Percentiles rank a stretch among this genome's conserved stretches.
Conservation (phyloP, 306 rosid genomes). For the Lathyrus sativus region DNA sequence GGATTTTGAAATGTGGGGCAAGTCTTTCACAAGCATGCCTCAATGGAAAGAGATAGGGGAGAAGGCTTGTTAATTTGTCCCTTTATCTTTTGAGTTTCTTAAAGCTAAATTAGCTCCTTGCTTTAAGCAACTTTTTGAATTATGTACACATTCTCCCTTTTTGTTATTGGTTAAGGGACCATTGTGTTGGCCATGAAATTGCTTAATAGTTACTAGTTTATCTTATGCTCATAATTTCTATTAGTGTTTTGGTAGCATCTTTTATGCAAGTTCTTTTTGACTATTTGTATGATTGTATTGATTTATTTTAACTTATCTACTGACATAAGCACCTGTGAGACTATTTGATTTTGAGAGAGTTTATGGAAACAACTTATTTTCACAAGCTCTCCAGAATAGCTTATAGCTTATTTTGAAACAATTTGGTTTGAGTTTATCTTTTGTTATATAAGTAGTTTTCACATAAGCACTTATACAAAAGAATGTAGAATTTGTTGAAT, state of each 20-base stretch:
- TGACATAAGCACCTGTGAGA: not conserved
- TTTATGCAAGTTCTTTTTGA: slow-evolving; percentile 25
- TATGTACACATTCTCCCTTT: not conserved
- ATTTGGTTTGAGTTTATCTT: not conserved
- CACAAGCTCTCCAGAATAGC: not conserved
- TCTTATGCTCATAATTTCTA: slow-evolving; percentile 23
- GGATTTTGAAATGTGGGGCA: not conserved
- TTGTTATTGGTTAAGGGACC: not conserved
- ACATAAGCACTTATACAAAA: not conserved
- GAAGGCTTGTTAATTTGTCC: slow-evolving; percentile 17
- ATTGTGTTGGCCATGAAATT: not conserved
- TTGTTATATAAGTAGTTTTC: not conserved
- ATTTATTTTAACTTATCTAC: not conserved
- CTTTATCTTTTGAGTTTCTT: slow-evolving; percentile 16
- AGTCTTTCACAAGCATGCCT: not conserved
- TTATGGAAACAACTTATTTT: not conserved
- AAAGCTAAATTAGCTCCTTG: slow-evolving; percentile 3
- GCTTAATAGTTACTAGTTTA: not conserved
- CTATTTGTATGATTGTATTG: not conserved
- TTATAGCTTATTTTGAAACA: not conserved
- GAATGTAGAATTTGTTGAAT: slow-evolving; percentile 8
- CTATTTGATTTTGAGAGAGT: not conserved
- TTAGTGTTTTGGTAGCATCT: slow-evolving; percentile 10
- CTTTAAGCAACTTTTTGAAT: slow-evolving; percentile 19
- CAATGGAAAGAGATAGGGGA: not conserved